A percentile compares a stretch with the other conserved stretches of the same genome.
These are phyloP conservation scores for Pseudoturritis turrita DNA, from an alignment of 345 rosid species.

Conservation along the genomic window DNA sequence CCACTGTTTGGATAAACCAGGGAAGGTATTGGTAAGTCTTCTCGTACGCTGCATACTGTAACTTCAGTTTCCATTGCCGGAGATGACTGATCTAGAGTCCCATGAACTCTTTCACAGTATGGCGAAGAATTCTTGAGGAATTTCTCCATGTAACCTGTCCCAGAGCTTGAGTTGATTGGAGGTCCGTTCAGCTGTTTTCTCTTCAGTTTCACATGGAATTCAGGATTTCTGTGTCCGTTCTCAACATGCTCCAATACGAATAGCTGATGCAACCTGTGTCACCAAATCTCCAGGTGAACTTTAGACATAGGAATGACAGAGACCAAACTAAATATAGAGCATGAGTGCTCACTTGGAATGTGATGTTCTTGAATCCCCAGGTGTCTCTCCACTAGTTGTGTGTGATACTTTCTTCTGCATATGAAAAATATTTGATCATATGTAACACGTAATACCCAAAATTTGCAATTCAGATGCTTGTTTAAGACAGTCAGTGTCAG, in stretches of 20 bases:
- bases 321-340: conserved; percentile 11
- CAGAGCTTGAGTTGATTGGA: conserved; percentile 46
- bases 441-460: not conserved
- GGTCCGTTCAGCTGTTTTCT: conserved; percentile 67
- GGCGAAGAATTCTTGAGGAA: conserved; percentile 40
- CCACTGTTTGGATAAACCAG: conserved; percentile 5
- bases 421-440: conserved; percentile 5
- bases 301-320: not conserved
- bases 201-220: conserved; percentile 68
- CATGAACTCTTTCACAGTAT: conserved; percentile 4
- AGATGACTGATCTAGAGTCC: conserved; percentile 8
- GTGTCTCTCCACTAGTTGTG: conserved; percentile 58
- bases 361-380: conserved; percentile 47
- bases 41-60: not conserved
- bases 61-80: not conserved
- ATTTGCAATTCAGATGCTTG: not conserved
- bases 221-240: conserved; percentile 55
- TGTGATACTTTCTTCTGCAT: conserved; percentile 70
- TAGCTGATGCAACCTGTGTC: conserved; percentile 76
- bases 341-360: conserved; percentile 67
- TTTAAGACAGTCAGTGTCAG: not conserved
- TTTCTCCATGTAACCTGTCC: conserved; percentile 78
- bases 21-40: conserved; percentile 8
- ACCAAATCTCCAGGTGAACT: conserved; percentile 16
- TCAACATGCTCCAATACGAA: conserved; percentile 72